Conservation (phyloP, 2,329 filamentous ascomycete genomes). For the Xylariaceae sp. region DNA sequence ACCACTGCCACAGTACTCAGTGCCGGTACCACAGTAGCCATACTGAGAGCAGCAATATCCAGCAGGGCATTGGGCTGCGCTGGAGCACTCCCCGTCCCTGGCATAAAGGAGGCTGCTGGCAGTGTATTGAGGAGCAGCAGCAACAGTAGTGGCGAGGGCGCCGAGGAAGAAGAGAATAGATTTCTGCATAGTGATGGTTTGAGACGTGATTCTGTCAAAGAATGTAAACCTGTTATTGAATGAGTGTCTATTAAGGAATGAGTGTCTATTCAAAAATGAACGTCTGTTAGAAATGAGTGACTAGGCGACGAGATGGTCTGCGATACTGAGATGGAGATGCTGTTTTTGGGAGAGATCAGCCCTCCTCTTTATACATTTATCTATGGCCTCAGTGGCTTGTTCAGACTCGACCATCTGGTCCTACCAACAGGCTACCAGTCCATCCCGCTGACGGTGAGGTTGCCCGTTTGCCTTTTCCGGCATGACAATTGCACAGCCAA, state of each 20-base stretch:
- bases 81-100: conserved; percentile 7
- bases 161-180: conserved; percentile 10
- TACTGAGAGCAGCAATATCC: conserved; percentile 9
- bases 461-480: too few species aligned
- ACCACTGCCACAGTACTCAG: conserved; percentile 8
- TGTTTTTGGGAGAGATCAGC: too few species aligned
- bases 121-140: conserved; percentile 7
- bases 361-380: too few species aligned
- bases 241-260: conserved; percentile 8
- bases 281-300: conserved; percentile 7
- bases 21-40: conserved; percentile 7
- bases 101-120: conserved; percentile 7
- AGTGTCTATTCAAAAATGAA: conserved; percentile 4
- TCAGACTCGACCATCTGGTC: too few species aligned
- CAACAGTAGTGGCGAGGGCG: conserved; percentile 7
- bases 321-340: too few species aligned
- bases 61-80: conserved; percentile 7
- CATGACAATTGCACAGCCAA: too few species aligned
- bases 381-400: too few species aligned
- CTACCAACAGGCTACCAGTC: too few species aligned
- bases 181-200: conserved; percentile 9
- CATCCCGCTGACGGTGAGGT: too few species aligned
- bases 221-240: conserved; percentile 8
- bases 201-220: conserved; percentile 7
- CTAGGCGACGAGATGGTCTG: conserved; percentile 8